phyloP scores from a whole-genome alignment of 495 filamentous ascomycete genomes.

The Trypethelium eluteriae region DNA sequence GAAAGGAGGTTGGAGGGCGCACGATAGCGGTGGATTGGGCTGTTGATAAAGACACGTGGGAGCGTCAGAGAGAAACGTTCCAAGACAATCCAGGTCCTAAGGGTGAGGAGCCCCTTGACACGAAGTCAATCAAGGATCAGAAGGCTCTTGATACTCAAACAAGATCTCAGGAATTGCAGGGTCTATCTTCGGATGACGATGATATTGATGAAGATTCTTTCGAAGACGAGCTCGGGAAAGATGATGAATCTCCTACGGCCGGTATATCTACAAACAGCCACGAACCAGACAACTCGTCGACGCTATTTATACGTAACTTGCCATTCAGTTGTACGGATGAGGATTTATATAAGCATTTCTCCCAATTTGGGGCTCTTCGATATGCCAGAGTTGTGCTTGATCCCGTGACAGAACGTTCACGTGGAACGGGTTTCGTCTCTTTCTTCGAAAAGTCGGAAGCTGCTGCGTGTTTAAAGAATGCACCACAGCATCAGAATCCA shows the following conservation, averaged over 20 bases:
- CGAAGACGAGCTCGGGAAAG: slow-evolving; percentile 33
- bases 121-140: slow-evolving; percentile 38
- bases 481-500: slow-evolving; percentile 46
- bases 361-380: slow-evolving; percentile 69
- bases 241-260: slow-evolving; percentile 31
- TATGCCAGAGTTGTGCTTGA: slow-evolving; percentile 90
- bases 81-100: slow-evolving; percentile 36
- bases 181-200: slow-evolving; percentile 30
- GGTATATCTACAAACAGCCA: slow-evolving; percentile 20
- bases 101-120: slow-evolving; percentile 44
- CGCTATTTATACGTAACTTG: slow-evolving; percentile 89
- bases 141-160: slow-evolving; percentile 91
- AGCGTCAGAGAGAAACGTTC: slow-evolving; percentile 46
- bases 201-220: slow-evolving; percentile 29
- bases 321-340: slow-evolving; percentile 80
- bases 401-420: slow-evolving; percentile 69
- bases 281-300: slow-evolving; percentile 51
- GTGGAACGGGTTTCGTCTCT: slow-evolving; percentile 90
- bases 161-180: slow-evolving; percentile 67
- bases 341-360: slow-evolving; percentile 71
- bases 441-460: slow-evolving; percentile 74
- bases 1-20: slow-evolving; percentile 79
- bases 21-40: slow-evolving; percentile 93
- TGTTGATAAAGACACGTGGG: slow-evolving; percentile 83
- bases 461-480: slow-evolving; percentile 59